A percentile compares a stretch with the other conserved stretches of the same genome.
phyloP scores from a whole-genome alignment of 2,329 filamentous ascomycete species.

The Colletotrichum eleusines region DNA sequence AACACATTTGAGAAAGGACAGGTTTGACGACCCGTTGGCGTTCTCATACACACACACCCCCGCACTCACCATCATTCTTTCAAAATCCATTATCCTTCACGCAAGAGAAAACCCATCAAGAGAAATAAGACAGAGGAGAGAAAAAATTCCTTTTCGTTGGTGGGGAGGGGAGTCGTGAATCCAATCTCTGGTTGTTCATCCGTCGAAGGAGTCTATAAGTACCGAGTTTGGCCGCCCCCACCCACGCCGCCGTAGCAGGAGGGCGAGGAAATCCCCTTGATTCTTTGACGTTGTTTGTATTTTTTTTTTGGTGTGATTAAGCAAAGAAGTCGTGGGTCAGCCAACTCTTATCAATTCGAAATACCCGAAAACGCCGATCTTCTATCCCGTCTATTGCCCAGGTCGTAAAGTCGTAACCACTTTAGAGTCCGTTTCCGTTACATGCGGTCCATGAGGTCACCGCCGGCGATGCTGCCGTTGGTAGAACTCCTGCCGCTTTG shows the following conservation, averaged over 20 bases:
- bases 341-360: constrained; percentile 29
- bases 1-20: constrained; percentile 21
- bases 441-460: constrained; percentile 72
- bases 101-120: neutral
- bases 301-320: constrained; percentile 25
- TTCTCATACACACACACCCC: neutral
- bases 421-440: constrained; percentile 47
- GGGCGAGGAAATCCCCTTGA: constrained; percentile 7
- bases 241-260: neutral
- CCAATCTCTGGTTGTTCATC: constrained; percentile 32
- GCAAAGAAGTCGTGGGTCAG: constrained; percentile 37
- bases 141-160: constrained; percentile 33
- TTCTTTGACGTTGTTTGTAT: constrained; percentile 10
- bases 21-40: constrained; percentile 4
- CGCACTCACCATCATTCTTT: no score
- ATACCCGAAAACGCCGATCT: constrained; percentile 52
- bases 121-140: constrained; percentile 11
- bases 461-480: constrained; percentile 81
- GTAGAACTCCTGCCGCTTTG: constrained; percentile 83
- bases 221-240: constrained; percentile 19
- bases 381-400: constrained; percentile 56
- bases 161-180: constrained; percentile 31
- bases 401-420: constrained; percentile 54
- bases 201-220: constrained; percentile 35
- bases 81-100: neutral